Evolutionary conservation across 495 filamentous ascomycete species (phyloP), one percentile per base, ranked within the genome.

Genomic region (Penicillium crystallinum): DNA sequence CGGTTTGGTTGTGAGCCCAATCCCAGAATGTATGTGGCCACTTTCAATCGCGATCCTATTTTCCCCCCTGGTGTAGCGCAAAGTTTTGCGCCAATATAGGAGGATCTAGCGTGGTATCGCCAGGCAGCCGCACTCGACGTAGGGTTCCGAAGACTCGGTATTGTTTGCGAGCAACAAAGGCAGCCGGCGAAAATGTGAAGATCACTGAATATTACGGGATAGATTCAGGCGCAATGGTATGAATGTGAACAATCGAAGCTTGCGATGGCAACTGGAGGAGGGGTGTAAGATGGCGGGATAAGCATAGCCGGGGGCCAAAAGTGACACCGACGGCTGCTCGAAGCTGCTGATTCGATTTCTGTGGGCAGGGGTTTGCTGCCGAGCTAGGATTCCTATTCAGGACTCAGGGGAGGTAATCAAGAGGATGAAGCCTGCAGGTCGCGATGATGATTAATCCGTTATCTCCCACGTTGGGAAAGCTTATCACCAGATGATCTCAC

Each of bases 401-500:
- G 25, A 7, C 7, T 12, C 12, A 11, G 10, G 23, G 15, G 30
- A 34, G 12, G 17, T 21, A 22, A 29, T 36, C 19, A 46, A 2
- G 21, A 35, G 45, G 23, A 18, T 36, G 19, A 36, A 47, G 45
- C 22, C 27, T 43, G 6, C 14, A 47, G 34, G 34, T 36, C 7
- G n/a, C 34, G 15, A 36, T 11, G 44, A 47, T 54, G 52, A 49
- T 54, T 54, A 54, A 54, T 54, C 52, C 21, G 37, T 21, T 54
- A 54, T 54, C 52, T 54, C 52, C 40, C n/a, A n/a, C n/a, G 40
- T 2, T 1, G 25, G 43, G 23, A 27, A 27, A 22, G 27, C 42
- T 54, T 54, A 54, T 54, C 51, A 14, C 35, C 43, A 54, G 15
- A 54, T 49, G 44, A 54, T 49, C 45, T 54, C 52, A 54, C 17